A percentile compares a stretch with the other conserved stretches of the same genome.
phyloP scores from a whole-genome alignment of 2,329 filamentous ascomycete genomes.

The Grosmannia penicillata region DNA sequence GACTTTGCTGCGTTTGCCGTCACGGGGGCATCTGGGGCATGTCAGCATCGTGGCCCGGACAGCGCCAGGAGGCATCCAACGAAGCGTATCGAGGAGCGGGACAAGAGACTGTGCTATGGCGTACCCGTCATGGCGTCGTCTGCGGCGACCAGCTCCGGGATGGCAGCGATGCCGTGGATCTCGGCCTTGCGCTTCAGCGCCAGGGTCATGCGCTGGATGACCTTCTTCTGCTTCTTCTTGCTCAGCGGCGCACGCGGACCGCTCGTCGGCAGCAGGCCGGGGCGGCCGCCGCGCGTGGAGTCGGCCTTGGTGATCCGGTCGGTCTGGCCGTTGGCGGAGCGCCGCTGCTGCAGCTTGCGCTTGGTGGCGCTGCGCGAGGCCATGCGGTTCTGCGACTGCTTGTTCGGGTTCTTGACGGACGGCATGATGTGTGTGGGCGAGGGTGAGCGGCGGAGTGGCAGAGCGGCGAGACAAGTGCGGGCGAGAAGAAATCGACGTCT shows the following conservation, averaged over 20 bases:
- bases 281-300: conserved; percentile 31
- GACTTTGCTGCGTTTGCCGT: too few relatives aligned
- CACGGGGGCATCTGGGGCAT: too few relatives aligned
- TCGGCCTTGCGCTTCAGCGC: conserved; percentile 37
- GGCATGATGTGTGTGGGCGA: conserved; percentile 27
- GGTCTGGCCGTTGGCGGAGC: conserved; percentile 16
- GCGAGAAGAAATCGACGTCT: not conserved
- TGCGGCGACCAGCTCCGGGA: not conserved
- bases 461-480: too few relatives aligned
- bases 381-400: conserved; percentile 36
- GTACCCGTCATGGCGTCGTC: not conserved
- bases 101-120: too few relatives aligned
- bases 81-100: too few relatives aligned
- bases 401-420: conserved; percentile 45
- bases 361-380: conserved; percentile 28
- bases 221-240: conserved; percentile 39
- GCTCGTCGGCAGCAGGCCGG: conserved; percentile 39
- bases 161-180: conserved; percentile 9
- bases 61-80: too few relatives aligned
- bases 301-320: conserved; percentile 19
- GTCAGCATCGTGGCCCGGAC: too few relatives aligned
- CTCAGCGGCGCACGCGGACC: conserved; percentile 36
- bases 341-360: conserved; percentile 28
- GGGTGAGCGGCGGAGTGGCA: too few relatives aligned
- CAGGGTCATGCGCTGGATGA: conserved; percentile 37